These are phyloP conservation scores for Akebia trifoliata DNA, from an alignment of 164 flowering plant species.

Conservation along the genomic window DNA sequence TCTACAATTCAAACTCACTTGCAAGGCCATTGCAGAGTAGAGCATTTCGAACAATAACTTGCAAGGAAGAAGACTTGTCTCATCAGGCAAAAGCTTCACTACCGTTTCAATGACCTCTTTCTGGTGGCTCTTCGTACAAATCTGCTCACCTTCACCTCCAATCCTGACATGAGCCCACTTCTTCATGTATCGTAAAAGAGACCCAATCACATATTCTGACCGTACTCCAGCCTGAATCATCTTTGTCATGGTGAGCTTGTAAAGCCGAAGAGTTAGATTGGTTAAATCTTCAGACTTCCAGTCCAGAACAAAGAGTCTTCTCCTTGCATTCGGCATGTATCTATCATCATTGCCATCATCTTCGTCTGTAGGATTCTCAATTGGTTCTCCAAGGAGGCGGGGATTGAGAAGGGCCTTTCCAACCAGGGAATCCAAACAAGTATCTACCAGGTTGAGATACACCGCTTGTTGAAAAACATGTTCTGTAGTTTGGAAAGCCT, in stretches of 20 bases:
- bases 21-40: conserved; percentile 28
- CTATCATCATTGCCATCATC: conserved; percentile 12
- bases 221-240: conserved; percentile 38
- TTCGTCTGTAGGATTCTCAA: conserved; percentile 12
- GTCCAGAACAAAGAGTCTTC: conserved; percentile 30
- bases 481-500: conserved; percentile 36
- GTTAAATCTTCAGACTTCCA: conserved; percentile 48
- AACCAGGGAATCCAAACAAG: conserved; percentile 44
- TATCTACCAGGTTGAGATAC: conserved; percentile 38
- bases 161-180: conserved; percentile 24
- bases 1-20: conserved; percentile 44
- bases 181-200: conserved; percentile 40
- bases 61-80: conserved; percentile 43
- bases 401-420: conserved; percentile 44
- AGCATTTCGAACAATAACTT: conserved; percentile 56
- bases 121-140: conserved; percentile 7
- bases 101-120: conserved; percentile 60
- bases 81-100: conserved; percentile 55
- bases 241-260: conserved; percentile 34
- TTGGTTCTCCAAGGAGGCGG: conserved; percentile 51
- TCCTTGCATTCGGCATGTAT: conserved; percentile 33
- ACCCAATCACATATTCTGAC: conserved; percentile 36
- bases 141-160: background rate
- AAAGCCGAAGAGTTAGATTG: conserved; percentile 36
- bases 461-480: conserved; percentile 26